Percentiles rank a stretch among this genome's conserved stretches.
These are phyloP conservation scores for Cryptococcus amylolentus DNA, from an alignment of 1,284 basidiomycete species.

Conservation along the genomic window DNA sequence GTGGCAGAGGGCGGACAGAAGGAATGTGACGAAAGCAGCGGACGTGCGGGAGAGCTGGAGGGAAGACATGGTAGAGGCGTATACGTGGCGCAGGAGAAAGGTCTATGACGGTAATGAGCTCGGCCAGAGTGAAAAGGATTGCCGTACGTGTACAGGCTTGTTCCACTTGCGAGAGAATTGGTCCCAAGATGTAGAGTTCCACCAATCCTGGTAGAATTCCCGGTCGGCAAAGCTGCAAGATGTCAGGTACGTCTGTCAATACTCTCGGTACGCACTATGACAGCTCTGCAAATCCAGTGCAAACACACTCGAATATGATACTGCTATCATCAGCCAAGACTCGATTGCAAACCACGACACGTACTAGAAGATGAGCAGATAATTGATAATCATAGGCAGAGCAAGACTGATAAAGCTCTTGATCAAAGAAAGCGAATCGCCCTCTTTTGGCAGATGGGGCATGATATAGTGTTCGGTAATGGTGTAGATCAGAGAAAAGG, in stretches of 20 bases:
- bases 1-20: constrained; percentile 81
- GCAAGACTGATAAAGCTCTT: constrained; percentile 79
- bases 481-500: constrained; percentile 82
- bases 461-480: constrained; percentile 93
- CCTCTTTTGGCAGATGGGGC: constrained; percentile 65
- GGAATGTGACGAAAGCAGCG: constrained; percentile 89
- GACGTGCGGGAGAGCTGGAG: constrained; percentile 68
- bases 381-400: constrained; percentile 80
- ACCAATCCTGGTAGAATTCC: constrained; percentile 97
- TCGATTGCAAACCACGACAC: background rate
- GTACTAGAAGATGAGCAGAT: constrained; percentile 24
- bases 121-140: background rate
- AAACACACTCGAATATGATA: constrained; percentile 74
- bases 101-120: constrained; percentile 57
- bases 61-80: constrained; percentile 75
- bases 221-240: constrained; percentile 78
- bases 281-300: constrained; percentile 89
- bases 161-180: constrained; percentile 98
- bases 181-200: constrained; percentile 96
- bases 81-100: constrained; percentile 92
- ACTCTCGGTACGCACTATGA: constrained; percentile 61
- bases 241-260: too few species aligned
- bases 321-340: constrained; percentile 9
- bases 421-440: constrained; percentile 60
- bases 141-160: constrained; percentile 56